phyloP scores from a whole-genome alignment of 2,329 filamentous ascomycete genomes.

The Fusarium tjaetaba region DNA sequence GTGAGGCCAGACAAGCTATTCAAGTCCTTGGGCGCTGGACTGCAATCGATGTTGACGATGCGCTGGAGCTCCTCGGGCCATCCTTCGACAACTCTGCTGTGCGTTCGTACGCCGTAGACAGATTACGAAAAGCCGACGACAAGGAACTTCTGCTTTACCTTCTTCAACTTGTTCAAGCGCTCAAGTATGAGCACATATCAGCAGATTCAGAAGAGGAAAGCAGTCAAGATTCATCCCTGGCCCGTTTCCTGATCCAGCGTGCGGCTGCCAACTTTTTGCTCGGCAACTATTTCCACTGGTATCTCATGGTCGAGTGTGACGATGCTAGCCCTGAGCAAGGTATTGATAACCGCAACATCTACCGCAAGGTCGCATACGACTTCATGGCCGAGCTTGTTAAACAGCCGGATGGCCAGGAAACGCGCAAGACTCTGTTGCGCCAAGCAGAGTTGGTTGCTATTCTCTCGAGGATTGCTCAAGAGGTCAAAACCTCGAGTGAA shows the following conservation, averaged over 20 bases:
- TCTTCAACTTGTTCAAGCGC: constrained; percentile 91
- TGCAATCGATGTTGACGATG: constrained; percentile 96
- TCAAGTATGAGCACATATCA: constrained; percentile 89
- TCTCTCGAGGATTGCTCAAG: constrained; percentile 86
- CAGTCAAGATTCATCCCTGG: constrained; percentile 82
- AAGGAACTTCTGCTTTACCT: constrained; percentile 91
- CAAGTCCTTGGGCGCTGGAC: constrained; percentile 94
- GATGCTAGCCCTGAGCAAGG: constrained; percentile 81
- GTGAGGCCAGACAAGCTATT: constrained; percentile 88
- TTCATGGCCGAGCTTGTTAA: constrained; percentile 91
- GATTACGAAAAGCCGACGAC: constrained; percentile 90
- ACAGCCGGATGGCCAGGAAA: constrained; percentile 74
- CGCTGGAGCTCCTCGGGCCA: constrained; percentile 90
- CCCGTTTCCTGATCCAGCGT: constrained; percentile 86
- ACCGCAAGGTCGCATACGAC: constrained; percentile 92
- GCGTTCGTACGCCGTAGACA: constrained; percentile 91
- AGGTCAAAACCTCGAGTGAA: constrained; percentile 83
- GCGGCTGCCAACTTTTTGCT: constrained; percentile 89
- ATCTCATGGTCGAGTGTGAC: constrained; percentile 96
- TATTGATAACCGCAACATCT: constrained; percentile 81
- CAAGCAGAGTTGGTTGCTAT: constrained; percentile 92
- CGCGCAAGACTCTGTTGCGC: constrained; percentile 78
- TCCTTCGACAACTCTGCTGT: constrained; percentile 90
- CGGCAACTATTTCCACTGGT: constrained; percentile 98
- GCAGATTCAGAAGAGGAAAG: constrained; percentile 65